Evolutionary conservation across 345 rosid species (phyloP).

Genomic region (Pistacia vera): DNA sequence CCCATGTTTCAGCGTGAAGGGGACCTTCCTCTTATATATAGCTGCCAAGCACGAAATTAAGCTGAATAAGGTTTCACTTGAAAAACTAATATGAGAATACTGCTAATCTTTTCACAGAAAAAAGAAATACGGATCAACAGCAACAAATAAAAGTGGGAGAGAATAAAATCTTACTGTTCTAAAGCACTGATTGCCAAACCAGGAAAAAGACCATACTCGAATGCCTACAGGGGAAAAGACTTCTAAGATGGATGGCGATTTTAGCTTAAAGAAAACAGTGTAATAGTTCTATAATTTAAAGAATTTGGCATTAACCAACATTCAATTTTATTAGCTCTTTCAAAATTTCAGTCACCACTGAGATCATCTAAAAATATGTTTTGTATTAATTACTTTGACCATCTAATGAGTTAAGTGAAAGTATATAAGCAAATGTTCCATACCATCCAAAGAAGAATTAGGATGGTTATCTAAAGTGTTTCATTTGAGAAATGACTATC

Average conservation of each 20-base stretch:
- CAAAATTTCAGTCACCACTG: background rate
- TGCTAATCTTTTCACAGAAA: background rate
- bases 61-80: conserved; percentile 8
- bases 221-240: conserved; percentile 55
- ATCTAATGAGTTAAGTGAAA: background rate
- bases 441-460: background rate
- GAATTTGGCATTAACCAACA: background rate
- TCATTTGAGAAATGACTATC: background rate
- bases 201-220: conserved; percentile 81
- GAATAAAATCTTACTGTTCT: conserved; percentile 67
- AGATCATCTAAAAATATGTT: conserved; percentile 8
- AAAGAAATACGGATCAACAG: conserved; percentile 2
- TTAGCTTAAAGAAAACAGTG: background rate
- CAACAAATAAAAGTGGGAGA: conserved; percentile 11
- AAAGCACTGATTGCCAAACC: conserved; percentile 78
- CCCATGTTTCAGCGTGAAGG: conserved; percentile 84
- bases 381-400: conserved; percentile 1
- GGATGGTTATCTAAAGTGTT: background rate
- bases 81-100: background rate
- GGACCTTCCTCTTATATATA: conserved; percentile 74
- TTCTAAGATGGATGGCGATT: conserved; percentile 20
- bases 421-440: background rate
- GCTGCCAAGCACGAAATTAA: conserved; percentile 47
- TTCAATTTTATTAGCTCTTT: background rate
- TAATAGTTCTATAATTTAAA: background rate